These are phyloP conservation scores for Penicillium canescens DNA, from an alignment of 495 filamentous ascomycete genomes.

Conservation along the genomic window DNA sequence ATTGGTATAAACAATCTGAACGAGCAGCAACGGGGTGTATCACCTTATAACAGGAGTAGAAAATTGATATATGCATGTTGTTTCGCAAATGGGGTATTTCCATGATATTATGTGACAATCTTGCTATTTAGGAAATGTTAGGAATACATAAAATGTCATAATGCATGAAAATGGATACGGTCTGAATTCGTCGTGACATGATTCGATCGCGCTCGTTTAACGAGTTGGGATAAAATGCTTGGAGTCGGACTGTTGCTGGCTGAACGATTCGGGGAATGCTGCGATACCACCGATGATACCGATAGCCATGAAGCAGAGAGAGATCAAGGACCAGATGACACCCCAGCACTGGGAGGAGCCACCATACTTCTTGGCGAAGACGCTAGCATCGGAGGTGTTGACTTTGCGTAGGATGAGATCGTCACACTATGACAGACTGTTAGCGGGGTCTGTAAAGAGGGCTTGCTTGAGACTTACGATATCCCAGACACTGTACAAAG, in stretches of 20 bases:
- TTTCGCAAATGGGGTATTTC: no score
- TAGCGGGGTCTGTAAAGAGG: neutral
- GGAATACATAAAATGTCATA: no score
- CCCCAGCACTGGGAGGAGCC: conserved; percentile 83
- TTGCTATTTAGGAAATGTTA: no score
- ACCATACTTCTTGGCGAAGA: conserved; percentile 75
- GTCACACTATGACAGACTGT: conserved; percentile 55
- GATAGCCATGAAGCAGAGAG: conserved; percentile 65
- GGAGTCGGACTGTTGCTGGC: conserved; percentile 67
- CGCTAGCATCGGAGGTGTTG: conserved; percentile 77
- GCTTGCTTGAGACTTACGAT: conserved; percentile 54
- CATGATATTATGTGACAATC: no score
- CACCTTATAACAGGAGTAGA: no score
- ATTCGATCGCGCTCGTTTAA: neutral
- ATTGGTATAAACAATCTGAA: no score
- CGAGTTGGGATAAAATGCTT: conserved; percentile 62
- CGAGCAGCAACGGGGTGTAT: no score
- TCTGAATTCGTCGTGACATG: no score
- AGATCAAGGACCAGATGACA: conserved; percentile 73
- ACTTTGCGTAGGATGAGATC: conserved; percentile 83
- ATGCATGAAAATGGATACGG: no score
- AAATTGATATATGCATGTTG: no score
- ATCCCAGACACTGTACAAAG: conserved; percentile 80
- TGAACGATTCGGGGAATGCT: conserved; percentile 68
- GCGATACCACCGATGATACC: conserved; percentile 74